Evolutionary conservation across 495 filamentous ascomycete species (phyloP).

Genomic region (Echria macrotheca): DNA sequence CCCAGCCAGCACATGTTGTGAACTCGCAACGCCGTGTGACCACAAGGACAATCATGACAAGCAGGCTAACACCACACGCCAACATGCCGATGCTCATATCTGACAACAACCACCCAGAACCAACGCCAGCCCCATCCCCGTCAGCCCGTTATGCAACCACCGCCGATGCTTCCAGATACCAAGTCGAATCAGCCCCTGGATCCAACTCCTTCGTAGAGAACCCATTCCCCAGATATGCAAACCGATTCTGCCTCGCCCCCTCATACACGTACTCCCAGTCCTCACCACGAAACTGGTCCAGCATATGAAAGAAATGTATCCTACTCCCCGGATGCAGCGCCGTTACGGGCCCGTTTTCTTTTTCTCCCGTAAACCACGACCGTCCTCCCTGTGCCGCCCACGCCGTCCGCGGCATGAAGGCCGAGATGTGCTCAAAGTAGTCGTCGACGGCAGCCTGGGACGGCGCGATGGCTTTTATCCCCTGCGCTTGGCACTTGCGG

Average conservation of each 20-base stretch:
- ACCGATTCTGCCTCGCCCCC: constrained; percentile 31
- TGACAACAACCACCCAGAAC: no score
- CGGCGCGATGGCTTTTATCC: constrained; percentile 36
- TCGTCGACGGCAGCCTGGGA: constrained; percentile 40
- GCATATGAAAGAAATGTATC: constrained; percentile 49
- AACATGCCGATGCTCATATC: no score
- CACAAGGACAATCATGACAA: no score
- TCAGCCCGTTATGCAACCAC: background rate
- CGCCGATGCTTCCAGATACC: constrained; percentile 36
- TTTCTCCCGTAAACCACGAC: constrained; percentile 47
- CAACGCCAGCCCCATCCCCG: no score
- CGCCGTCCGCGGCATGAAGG: constrained; percentile 44
- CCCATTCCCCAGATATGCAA: constrained; percentile 45
- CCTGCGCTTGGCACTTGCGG: constrained; percentile 41
- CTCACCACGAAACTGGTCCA: constrained; percentile 42
- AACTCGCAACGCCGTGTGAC: no score
- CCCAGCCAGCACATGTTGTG: no score
- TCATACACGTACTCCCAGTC: constrained; percentile 46
- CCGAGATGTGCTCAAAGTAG: constrained; percentile 38
- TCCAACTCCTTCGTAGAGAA: constrained; percentile 40
- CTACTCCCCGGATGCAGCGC: constrained; percentile 46
- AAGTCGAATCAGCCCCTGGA: constrained; percentile 31
- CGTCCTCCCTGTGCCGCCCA: constrained; percentile 41
- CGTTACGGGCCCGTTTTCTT: constrained; percentile 40
- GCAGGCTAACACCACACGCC: no score